A percentile compares a stretch with the other conserved stretches of the same genome.
Evolutionary conservation across 1,284 basidiomycete genomes (phyloP).

Genomic region (Puccinia sorghi): DNA sequence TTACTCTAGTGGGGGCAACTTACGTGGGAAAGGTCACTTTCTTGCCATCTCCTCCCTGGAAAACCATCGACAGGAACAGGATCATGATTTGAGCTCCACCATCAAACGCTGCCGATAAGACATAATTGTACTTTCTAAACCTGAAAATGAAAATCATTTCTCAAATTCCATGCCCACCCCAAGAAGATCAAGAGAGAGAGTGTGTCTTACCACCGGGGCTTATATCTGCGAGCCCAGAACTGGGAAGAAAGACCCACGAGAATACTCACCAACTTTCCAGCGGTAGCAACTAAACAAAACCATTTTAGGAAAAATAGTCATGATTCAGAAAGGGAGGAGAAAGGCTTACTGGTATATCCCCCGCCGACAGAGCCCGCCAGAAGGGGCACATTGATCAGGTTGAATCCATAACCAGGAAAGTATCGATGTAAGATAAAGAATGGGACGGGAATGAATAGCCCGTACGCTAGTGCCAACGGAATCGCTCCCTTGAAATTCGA

Average conservation of each 20-base stretch:
- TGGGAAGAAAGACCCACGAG: conserved; percentile 40
- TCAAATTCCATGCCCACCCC: not conserved
- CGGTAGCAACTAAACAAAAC: conserved; percentile 24
- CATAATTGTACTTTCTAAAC: conserved; percentile 45
- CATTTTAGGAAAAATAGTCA: not conserved
- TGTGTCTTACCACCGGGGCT: conserved; percentile 30
- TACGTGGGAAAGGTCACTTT: conserved; percentile 35
- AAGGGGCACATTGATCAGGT: conserved; percentile 39
- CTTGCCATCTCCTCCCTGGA: conserved; percentile 30
- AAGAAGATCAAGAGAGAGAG: not conserved
- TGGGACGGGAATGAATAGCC: conserved; percentile 34
- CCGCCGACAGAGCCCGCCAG: conserved; percentile 10
- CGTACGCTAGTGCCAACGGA: conserved; percentile 30
- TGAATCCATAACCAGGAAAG: not conserved
- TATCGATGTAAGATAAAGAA: conserved; percentile 21
- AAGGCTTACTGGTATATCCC: conserved; percentile 14
- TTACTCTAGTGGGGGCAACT: too few species aligned
- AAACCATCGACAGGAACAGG: conserved; percentile 22
- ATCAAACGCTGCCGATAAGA: conserved; percentile 45
- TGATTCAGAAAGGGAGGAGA: not conserved
- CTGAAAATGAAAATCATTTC: not conserved
- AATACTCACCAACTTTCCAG: conserved; percentile 41
- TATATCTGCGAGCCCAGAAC: conserved; percentile 46
- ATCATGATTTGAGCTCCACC: conserved; percentile 42
- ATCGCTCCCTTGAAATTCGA: conserved; percentile 8